Evolutionary conservation across 83 land plant species (phyloP).

Genomic region (Thuja plicata): DNA sequence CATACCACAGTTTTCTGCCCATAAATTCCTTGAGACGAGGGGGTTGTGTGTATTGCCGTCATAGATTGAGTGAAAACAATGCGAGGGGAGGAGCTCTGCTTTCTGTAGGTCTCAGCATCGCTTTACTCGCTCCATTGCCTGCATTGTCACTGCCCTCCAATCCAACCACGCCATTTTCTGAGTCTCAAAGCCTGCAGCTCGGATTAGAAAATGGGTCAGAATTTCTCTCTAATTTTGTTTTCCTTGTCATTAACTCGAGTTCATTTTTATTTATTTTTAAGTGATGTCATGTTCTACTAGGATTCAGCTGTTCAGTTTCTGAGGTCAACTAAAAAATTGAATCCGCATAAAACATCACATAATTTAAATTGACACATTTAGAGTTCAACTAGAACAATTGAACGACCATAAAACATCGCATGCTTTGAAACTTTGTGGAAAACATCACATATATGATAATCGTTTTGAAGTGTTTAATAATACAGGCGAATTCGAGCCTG

Average conservation of each 20-base stretch:
- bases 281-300: too few relatives aligned
- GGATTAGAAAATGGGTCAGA: conserved; percentile 67
- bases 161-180: conserved; percentile 53
- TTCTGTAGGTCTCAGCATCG: not conserved
- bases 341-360: too few relatives aligned
- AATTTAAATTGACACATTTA: too few relatives aligned
- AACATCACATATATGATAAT: too few relatives aligned
- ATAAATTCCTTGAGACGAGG: not conserved
- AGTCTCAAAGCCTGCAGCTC: conserved; percentile 37
- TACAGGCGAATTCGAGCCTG: conserved; percentile 64
- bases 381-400: too few relatives aligned
- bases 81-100: not conserved
- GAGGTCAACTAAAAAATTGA: too few relatives aligned
- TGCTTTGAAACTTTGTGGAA: too few relatives aligned
- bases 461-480: not conserved
- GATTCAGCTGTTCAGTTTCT: too few relatives aligned
- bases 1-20: not conserved
- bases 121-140: not conserved
- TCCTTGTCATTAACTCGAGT: not conserved
- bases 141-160: conserved; percentile 13
- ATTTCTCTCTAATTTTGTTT: not conserved
- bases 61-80: conserved; percentile 1
- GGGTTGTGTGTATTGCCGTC: not conserved
- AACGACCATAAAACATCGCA: too few relatives aligned
- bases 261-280: not conserved